These are phyloP conservation scores for Fragaria vesca DNA, from an alignment of 306 rosid species.

Conservation along the genomic window DNA sequence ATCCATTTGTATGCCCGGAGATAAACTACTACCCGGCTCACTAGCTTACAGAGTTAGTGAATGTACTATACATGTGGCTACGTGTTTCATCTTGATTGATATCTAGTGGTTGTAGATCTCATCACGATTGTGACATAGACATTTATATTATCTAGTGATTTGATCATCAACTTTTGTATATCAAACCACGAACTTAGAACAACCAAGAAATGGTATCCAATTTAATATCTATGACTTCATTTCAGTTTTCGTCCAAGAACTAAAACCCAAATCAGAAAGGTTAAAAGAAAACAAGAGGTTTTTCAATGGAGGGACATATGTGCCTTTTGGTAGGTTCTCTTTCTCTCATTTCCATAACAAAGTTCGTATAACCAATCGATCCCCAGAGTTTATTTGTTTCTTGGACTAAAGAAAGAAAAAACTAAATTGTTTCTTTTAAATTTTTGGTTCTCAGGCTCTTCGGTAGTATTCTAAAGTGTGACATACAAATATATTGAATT, in stretches of 20 bases:
- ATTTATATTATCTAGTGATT: neutral
- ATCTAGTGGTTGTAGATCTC: neutral
- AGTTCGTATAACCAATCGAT: neutral
- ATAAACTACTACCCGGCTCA: too few relatives aligned
- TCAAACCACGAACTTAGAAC: constrained; percentile 24
- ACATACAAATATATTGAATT: too few relatives aligned
- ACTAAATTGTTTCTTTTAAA: neutral
- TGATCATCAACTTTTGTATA: neutral
- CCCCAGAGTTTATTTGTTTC: neutral
- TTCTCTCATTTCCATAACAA: constrained; percentile 22
- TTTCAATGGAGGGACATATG: constrained; percentile 25
- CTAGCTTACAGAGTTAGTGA: too few relatives aligned
- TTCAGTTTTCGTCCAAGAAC: constrained; percentile 31
- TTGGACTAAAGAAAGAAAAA: neutral
- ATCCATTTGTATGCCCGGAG: too few relatives aligned
- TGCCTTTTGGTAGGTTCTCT: constrained; percentile 22
- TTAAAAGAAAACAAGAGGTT: constrained; percentile 2
- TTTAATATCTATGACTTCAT: constrained; percentile 1
- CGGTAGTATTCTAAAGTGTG: neutral
- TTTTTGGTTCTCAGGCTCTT: neutral
- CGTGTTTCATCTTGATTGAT: neutral
- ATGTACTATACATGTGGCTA: neutral
- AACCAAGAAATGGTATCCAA: constrained; percentile 10
- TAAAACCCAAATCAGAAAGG: constrained; percentile 30
- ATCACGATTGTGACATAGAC: neutral